Evolutionary conservation across 2,329 filamentous ascomycete genomes (phyloP).

Genomic region (Stemphylium vesicarium): DNA sequence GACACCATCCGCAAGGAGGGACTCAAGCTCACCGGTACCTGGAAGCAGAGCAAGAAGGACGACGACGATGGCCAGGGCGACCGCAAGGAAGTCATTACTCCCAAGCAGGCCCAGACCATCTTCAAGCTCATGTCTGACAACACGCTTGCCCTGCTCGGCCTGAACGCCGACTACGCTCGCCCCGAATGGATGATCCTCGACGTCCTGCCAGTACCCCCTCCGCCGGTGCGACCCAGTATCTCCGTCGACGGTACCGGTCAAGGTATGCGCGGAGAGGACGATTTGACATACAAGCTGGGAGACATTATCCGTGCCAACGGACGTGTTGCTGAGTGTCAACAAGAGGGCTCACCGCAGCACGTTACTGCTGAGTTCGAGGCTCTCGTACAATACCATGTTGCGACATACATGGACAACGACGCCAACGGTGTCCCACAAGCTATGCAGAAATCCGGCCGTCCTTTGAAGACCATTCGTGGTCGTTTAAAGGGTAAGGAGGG

Average conservation of each 20-base stretch:
- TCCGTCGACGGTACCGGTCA: constrained; percentile 94
- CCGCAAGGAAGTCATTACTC: constrained; percentile 82
- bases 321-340: constrained; percentile 88
- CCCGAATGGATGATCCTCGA: constrained; percentile 99
- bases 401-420: constrained; percentile 99
- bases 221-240: constrained; percentile 94
- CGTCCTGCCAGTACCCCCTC: constrained; percentile 91
- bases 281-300: constrained; percentile 98
- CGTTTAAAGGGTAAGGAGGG: constrained; percentile 99
- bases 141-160: constrained; percentile 83
- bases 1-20: constrained; percentile 81
- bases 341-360: constrained; percentile 90
- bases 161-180: constrained; percentile 93
- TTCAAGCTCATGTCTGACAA: constrained; percentile 83
- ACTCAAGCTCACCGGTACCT: constrained; percentile 78
- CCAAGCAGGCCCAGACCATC: constrained; percentile 83
- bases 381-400: constrained; percentile 94
- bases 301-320: constrained; percentile 98
- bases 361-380: constrained; percentile 90
- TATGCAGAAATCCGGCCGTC: constrained; percentile 94
- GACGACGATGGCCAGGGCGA: constrained; percentile 70
- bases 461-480: constrained; percentile 94
- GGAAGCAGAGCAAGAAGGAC: constrained; percentile 74
- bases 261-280: constrained; percentile 94
- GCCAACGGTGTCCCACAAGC: constrained; percentile 95